These are phyloP conservation scores for Psilocybe azurescens DNA, from an alignment of 768 basidiomycete genomes.

Conservation along the genomic window DNA sequence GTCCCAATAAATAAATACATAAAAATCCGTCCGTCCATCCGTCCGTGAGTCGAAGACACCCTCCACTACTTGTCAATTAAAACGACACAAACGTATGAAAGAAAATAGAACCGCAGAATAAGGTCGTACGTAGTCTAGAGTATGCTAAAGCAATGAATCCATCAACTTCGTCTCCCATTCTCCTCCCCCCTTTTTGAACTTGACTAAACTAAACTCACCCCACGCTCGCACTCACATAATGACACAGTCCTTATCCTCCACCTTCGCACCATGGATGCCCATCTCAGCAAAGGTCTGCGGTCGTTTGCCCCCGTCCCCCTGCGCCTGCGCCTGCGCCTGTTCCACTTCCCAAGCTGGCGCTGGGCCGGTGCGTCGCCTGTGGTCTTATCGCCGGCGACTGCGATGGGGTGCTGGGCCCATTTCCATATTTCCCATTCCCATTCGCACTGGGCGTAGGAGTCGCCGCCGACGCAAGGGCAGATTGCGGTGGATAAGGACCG, in stretches of 20 bases:
- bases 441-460: neutral
- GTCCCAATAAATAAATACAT: too few relatives aligned
- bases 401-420: neutral
- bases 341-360: neutral
- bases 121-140: too few relatives aligned
- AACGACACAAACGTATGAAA: too few relatives aligned
- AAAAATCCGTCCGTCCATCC: too few relatives aligned
- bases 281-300: constrained; percentile 92
- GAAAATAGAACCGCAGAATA: too few relatives aligned
- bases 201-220: neutral
- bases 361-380: constrained; percentile 17
- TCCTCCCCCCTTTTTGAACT: neutral
- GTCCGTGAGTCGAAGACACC: too few relatives aligned
- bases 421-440: neutral
- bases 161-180: too few relatives aligned
- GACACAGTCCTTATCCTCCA: constrained; percentile 83
- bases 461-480: neutral
- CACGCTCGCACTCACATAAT: constrained; percentile 66
- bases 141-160: too few relatives aligned
- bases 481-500: neutral
- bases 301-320: constrained; percentile 31
- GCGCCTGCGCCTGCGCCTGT: neutral
- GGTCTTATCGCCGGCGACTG: neutral
- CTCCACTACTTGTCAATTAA: too few relatives aligned
- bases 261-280: constrained; percentile 83